These are phyloP conservation scores for Kazachstania africana DNA, from an alignment of 805 yeast species.

Conservation along the genomic window DNA sequence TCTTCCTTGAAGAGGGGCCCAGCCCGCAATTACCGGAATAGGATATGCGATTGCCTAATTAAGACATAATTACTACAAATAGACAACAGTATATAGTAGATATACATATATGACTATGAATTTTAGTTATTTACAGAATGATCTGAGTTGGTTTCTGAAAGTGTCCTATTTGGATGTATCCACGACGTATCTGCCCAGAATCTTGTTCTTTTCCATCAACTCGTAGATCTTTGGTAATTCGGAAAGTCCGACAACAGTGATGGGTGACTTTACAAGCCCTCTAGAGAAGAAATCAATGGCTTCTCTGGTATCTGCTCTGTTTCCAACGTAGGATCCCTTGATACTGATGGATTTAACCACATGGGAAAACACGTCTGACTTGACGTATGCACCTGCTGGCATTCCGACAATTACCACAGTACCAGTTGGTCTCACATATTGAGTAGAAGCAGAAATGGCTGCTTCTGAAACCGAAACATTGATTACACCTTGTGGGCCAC, in stretches of 20 bases:
- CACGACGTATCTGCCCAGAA: slow-evolving; percentile 79
- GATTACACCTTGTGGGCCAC: slow-evolving; percentile 62
- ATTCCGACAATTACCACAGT: slow-evolving; percentile 52
- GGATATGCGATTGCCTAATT: too few relatives aligned
- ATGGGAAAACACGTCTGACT: slow-evolving; percentile 35
- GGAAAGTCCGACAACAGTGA: slow-evolving; percentile 65
- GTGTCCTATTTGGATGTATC: slow-evolving; percentile 61
- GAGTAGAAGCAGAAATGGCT: slow-evolving; percentile 37
- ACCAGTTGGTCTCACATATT: slow-evolving; percentile 48
- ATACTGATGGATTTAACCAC: slow-evolving; percentile 38
- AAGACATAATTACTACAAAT: too few relatives aligned
- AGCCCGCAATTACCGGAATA: too few relatives aligned
- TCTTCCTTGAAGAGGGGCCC: too few relatives aligned
- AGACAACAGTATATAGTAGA: too few relatives aligned
- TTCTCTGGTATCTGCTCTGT: slow-evolving; percentile 44
- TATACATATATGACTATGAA: too few relatives aligned
- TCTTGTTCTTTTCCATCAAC: slow-evolving; percentile 73
- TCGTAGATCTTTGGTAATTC: slow-evolving; percentile 57
- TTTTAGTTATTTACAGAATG: too few relatives aligned
- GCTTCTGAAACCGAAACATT: slow-evolving; percentile 48
- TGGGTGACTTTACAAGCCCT: slow-evolving; percentile 63
- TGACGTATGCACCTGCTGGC: slow-evolving; percentile 40
- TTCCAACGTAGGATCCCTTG: slow-evolving; percentile 40
- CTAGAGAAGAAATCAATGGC: slow-evolving; percentile 64
- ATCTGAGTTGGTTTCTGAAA: too few relatives aligned